Evolutionary conservation across 1,139 yeast species (phyloP).

Genomic region (Hyphopichia pseudoburtonii): DNA sequence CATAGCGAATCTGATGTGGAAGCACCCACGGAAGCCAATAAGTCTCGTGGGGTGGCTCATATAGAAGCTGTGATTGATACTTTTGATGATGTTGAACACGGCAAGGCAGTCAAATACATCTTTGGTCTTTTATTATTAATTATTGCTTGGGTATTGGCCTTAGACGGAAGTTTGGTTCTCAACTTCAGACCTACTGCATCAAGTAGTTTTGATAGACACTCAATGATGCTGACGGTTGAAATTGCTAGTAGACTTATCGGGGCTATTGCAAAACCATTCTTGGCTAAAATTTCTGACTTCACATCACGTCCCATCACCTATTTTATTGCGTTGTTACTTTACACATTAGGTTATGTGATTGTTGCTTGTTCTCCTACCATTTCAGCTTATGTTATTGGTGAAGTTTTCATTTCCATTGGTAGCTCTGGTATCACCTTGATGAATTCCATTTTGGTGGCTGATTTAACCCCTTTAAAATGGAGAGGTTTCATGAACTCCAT

Average conservation of each 20-base stretch:
- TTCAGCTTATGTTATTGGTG: constrained; percentile 28
- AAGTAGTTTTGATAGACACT: constrained; percentile 24
- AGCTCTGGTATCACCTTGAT: constrained; percentile 21
- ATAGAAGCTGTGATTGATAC: constrained; percentile 23
- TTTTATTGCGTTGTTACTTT: constrained; percentile 17
- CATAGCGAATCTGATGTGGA: not conserved
- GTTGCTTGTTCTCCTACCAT: constrained; percentile 25
- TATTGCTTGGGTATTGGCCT: constrained; percentile 36
- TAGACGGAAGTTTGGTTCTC: constrained; percentile 36
- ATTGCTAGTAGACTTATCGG: constrained; percentile 24
- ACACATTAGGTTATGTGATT: constrained; percentile 25
- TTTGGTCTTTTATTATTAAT: constrained; percentile 24
- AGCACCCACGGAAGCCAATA: not conserved
- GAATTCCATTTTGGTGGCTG: constrained; percentile 27
- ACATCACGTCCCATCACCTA: constrained; percentile 27
- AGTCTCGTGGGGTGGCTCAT: constrained; percentile 26
- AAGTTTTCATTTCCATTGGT: constrained; percentile 28
- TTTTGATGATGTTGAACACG: constrained; percentile 15
- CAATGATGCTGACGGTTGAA: constrained; percentile 24
- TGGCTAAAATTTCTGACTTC: constrained; percentile 29
- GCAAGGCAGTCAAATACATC: not conserved
- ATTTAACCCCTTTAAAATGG: constrained; percentile 32
- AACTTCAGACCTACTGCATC: constrained; percentile 28
- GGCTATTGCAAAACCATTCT: constrained; percentile 23
- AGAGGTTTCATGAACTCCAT: constrained; percentile 26